Conservation (phyloP, 2,329 filamentous ascomycete species). For the Nigrospora oryzae region DNA sequence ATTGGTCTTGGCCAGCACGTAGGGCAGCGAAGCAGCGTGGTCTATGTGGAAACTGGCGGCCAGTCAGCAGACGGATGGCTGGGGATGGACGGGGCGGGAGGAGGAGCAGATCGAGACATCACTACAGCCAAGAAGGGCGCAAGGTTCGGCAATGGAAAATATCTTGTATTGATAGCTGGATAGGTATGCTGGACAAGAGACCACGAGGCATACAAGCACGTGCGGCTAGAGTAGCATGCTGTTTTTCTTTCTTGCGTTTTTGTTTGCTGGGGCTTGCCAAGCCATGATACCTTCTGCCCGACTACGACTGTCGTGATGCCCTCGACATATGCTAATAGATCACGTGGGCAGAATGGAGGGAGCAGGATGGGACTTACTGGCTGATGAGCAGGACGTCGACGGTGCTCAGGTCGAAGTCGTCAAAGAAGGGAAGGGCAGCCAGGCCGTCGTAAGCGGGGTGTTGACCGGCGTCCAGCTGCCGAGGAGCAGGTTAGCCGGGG, state of each 20-base stretch:
- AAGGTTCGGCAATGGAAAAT: conserved; percentile 19
- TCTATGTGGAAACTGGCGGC: conserved; percentile 83
- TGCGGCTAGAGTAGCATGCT: neutral
- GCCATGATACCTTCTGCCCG: conserved; percentile 13
- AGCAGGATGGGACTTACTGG: conserved; percentile 67
- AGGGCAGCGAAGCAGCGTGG: conserved; percentile 96
- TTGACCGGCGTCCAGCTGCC: conserved; percentile 88
- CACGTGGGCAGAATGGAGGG: conserved; percentile 6
- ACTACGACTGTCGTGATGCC: conserved; percentile 10
- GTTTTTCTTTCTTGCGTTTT: conserved; percentile 1
- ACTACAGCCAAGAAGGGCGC: conserved; percentile 16
- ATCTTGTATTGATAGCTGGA: conserved; percentile 35
- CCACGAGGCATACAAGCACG: conserved; percentile 2
- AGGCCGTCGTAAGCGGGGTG: conserved; percentile 95
- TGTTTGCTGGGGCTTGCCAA: neutral
- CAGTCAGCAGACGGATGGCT: neutral
- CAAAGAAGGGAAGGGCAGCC: conserved; percentile 90
- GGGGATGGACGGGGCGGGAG: neutral
- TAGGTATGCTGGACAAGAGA: conserved; percentile 15
- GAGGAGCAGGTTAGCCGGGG: conserved; percentile 7
- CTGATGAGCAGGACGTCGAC: conserved; percentile 96
- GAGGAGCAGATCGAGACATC: conserved; percentile 5
- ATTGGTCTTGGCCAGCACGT: conserved; percentile 95
- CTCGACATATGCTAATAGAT: conserved; percentile 7
- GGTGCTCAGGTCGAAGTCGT: conserved; percentile 95